These are phyloP conservation scores for Trypanosoma cruzi DNA, from an alignment of 208 protist genomes.

Conservation along the genomic window DNA sequence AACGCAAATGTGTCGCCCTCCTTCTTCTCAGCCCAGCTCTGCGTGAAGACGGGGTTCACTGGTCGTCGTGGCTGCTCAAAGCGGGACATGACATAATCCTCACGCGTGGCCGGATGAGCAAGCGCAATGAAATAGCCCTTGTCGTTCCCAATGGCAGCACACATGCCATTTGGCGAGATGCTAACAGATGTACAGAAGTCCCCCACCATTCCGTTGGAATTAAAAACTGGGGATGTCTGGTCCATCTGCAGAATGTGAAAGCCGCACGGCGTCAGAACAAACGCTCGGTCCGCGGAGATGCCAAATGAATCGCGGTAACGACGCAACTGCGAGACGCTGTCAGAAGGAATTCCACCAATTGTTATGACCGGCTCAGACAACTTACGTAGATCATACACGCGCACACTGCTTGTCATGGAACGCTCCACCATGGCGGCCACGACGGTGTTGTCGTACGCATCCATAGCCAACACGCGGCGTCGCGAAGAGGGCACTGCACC, in stretches of 20 bases:
- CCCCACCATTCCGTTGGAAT: slow-evolving; percentile 51
- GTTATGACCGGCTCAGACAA: slow-evolving; percentile 54
- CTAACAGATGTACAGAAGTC: slow-evolving; percentile 65
- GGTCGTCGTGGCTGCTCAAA: slow-evolving; percentile 65
- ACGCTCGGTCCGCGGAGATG: slow-evolving; percentile 51
- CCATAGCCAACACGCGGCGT: slow-evolving; percentile 73
- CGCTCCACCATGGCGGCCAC: slow-evolving; percentile 72
- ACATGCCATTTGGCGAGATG: slow-evolving; percentile 78
- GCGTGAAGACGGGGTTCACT: slow-evolving; percentile 45
- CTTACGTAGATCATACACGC: slow-evolving; percentile 85
- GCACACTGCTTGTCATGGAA: slow-evolving; percentile 65
- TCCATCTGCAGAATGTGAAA: slow-evolving; percentile 87
- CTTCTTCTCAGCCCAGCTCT: slow-evolving; percentile 71
- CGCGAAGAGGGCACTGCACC: slow-evolving; percentile 47
- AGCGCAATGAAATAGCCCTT: slow-evolving; percentile 82
- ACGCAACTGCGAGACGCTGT: slow-evolving; percentile 71
- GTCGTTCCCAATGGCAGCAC: slow-evolving; percentile 87
- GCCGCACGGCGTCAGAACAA: slow-evolving; percentile 66
- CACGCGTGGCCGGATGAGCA: slow-evolving; percentile 66
- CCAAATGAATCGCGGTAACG: slow-evolving; percentile 78
- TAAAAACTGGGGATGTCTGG: slow-evolving; percentile 60
- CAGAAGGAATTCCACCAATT: slow-evolving; percentile 63
- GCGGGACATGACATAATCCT: slow-evolving; percentile 84
- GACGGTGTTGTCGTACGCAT: slow-evolving; percentile 81
- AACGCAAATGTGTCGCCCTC: slow-evolving; percentile 48